phyloP scores from a whole-genome alignment of 2,329 filamentous ascomycete genomes.

The Sclerotinia subarctica region DNA sequence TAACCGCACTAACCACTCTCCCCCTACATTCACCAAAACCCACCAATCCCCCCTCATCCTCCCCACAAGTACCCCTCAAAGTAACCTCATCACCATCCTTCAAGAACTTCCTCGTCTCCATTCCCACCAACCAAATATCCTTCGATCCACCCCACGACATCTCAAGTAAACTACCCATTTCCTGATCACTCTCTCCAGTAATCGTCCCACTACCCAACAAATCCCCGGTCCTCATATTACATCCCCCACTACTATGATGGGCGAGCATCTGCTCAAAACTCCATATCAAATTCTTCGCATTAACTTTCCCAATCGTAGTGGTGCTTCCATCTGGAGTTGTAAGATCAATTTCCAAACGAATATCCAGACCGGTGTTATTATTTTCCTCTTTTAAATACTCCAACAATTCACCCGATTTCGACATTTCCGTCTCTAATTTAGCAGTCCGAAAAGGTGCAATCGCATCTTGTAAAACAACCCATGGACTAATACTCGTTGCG shows the following conservation, averaged over 20 bases:
- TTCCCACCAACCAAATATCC: constrained; percentile 57
- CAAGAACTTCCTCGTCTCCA: constrained; percentile 67
- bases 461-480: constrained; percentile 75
- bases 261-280: constrained; percentile 81
- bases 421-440: constrained; percentile 42
- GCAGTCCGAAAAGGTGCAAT: constrained; percentile 62
- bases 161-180: constrained; percentile 69
- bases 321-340: constrained; percentile 49
- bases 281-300: constrained; percentile 68
- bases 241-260: constrained; percentile 74
- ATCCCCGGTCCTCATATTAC: constrained; percentile 70
- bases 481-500: constrained; percentile 71
- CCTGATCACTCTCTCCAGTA: constrained; percentile 53
- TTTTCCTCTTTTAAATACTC: constrained; percentile 63
- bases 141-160: constrained; percentile 67
- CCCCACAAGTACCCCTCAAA: constrained; percentile 63
- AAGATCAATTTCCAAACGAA: constrained; percentile 65
- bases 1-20: constrained; percentile 46
- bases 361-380: constrained; percentile 61
- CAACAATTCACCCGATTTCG: constrained; percentile 53
- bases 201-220: constrained; percentile 78
- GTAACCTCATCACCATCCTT: constrained; percentile 70
- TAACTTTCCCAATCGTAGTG: constrained; percentile 59
- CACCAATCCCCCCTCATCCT: constrained; percentile 60
- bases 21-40: constrained; percentile 75